Evolutionary conservation across 352 stramenopile genomes (phyloP), one percentile per base, ranked within the genome.

Genomic region (Phytopythium sindhum): DNA sequence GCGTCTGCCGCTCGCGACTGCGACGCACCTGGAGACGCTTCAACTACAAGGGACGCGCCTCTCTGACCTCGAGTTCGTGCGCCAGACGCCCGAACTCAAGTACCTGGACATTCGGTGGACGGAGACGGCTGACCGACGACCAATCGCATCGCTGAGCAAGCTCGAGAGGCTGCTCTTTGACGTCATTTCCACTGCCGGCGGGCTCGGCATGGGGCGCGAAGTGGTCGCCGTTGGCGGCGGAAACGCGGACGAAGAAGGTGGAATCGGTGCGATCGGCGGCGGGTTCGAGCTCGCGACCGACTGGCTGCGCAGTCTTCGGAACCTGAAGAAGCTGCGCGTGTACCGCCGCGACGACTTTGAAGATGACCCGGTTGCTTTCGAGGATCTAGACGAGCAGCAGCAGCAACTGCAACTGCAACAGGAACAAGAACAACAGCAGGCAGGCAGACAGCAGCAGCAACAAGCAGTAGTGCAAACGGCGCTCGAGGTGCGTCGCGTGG

Each of bases 91-190:
- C 0, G 57, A 68, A 33, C 57, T 82, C 17, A 66, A 50, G 39
- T 78, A 75, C 28, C 58, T 85, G n/a, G 76, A 85, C 29, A 72
- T 85, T 60, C 66, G 76, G 2, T 78, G 73, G 59, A 80, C 71
- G 29, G 69, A 78, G 12, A 68, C 75, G 44, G 56, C 63, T 2
- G 68, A 85, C 61, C 63, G 72, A 31, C 64, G 65, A 21, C 72
- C 76, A 12, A 54, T 85, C n/a, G 56, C 54, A 12, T 59, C 66
- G 37, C 53, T 85, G 52, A 24, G 55, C 28, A 39, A 65, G 39
- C 61, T 85, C 29, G 71, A 85, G 64, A 72, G 77, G 19, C 60
- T 85, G 61, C 60, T 80, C 24, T 45, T 85, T 19, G 75, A 84
- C 57, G 74, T 57, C 28, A 44, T 57, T 17, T 39, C 51, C 35